Evolutionary conservation across 331 rosid species (phyloP).

Genomic region (Malus hybrid): DNA sequence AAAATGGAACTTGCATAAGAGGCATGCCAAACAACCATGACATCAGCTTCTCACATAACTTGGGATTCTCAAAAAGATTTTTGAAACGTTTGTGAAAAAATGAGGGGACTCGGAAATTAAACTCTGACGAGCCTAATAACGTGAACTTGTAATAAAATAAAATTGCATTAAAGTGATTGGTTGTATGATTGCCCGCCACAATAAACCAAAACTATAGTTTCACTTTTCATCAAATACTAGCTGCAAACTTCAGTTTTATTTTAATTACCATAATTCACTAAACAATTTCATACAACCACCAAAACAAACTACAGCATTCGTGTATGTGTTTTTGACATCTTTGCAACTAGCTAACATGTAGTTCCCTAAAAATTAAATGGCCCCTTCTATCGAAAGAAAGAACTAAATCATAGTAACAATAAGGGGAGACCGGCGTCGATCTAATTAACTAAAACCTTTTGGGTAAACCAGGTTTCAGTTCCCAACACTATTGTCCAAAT

Average conservation of each 20-base stretch:
- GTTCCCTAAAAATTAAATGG: conserved; percentile 17
- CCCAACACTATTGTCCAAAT: conserved; percentile 7
- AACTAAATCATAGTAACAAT: not conserved
- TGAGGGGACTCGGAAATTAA: too few species aligned
- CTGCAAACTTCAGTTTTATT: not conserved
- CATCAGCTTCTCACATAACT: too few species aligned
- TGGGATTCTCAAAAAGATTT: too few species aligned
- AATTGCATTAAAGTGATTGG: too few species aligned
- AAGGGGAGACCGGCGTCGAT: not conserved
- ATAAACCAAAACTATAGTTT: not conserved
- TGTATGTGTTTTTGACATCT: not conserved
- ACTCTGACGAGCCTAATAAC: too few species aligned
- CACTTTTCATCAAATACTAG: not conserved
- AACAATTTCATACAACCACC: conserved; percentile 2
- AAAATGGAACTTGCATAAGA: too few species aligned
- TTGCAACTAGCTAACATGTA: conserved; percentile 9
- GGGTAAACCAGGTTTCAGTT: conserved; percentile 7
- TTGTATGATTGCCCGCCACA: too few species aligned
- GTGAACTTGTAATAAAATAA: too few species aligned
- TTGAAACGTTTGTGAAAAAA: too few species aligned
- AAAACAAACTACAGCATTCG: conserved; percentile 1
- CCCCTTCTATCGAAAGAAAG: not conserved
- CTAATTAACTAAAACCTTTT: conserved; percentile 4
- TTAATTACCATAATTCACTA: conserved; percentile 2
- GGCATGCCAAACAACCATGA: too few species aligned